Conservation (phyloP, 768 basidiomycete genomes). For the Lyophyllum semitale region DNA sequence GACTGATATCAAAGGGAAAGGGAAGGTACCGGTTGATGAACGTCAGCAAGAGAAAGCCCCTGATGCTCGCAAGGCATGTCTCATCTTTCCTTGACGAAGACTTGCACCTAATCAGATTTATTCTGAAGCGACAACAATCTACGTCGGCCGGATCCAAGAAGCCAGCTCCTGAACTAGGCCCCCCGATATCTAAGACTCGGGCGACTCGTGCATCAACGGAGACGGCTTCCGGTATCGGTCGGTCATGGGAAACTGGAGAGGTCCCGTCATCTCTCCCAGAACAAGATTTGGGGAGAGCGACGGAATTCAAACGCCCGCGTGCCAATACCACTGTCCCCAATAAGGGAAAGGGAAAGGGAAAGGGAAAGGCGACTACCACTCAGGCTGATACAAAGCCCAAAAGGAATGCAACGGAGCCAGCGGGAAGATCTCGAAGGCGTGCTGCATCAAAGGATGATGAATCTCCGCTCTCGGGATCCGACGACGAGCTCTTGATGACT, state of each 20-base stretch:
- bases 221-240: conserved; percentile 1
- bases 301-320: background rate
- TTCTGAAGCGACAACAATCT: background rate
- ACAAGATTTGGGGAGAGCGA: conserved; percentile 35
- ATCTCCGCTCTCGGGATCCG: conserved; percentile 23
- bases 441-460: conserved; percentile 21
- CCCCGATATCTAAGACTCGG: background rate
- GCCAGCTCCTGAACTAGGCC: background rate
- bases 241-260: conserved; percentile 37
- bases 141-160: background rate
- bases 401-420: background rate
- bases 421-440: conserved; percentile 3
- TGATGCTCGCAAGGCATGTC: conserved; percentile 2
- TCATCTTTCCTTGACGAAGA: background rate
- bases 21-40: background rate
- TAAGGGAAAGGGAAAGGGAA: conserved; percentile 7
- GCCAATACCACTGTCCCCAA: background rate
- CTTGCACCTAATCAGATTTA: background rate
- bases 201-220: conserved; percentile 5
- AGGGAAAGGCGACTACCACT: background rate
- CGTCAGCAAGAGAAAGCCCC: background rate
- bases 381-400: conserved; percentile 6
- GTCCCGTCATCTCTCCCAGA: conserved; percentile 65
- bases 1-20: conserved; percentile 8
- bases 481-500: conserved; percentile 22